Evolutionary conservation across 805 yeast genomes (phyloP).

Genomic region (Yamadazyma tumulicola): DNA sequence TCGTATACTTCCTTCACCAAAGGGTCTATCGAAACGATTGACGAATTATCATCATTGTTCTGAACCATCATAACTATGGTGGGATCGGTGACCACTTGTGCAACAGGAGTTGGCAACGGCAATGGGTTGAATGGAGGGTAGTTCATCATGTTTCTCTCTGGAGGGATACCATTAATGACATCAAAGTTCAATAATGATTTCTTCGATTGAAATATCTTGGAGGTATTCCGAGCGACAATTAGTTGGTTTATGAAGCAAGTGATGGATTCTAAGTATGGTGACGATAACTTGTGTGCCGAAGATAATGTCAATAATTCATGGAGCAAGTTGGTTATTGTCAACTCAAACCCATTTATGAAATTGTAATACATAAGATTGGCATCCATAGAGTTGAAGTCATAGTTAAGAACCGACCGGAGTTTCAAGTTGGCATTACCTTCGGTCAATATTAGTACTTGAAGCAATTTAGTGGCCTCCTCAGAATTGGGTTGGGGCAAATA

Average conservation of each 20-base stretch:
- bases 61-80: conserved; percentile 9
- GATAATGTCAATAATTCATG: conserved; percentile 3
- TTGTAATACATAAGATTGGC: conserved; percentile 11
- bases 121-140: conserved; percentile 21
- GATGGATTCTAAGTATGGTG: conserved; percentile 15
- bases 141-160: conserved; percentile 23
- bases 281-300: background rate
- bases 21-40: conserved; percentile 10
- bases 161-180: conserved; percentile 16
- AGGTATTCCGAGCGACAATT: conserved; percentile 10
- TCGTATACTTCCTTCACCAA: conserved; percentile 9
- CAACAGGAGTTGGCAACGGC: conserved; percentile 17
- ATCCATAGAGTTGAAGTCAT: conserved; percentile 9
- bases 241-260: conserved; percentile 11
- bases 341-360: conserved; percentile 11
- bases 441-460: conserved; percentile 11
- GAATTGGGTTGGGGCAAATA: conserved; percentile 9
- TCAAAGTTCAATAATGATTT: conserved; percentile 11
- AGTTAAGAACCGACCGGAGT: background rate
- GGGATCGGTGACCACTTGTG: conserved; percentile 3
- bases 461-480: conserved; percentile 10
- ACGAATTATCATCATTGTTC: conserved; percentile 6
- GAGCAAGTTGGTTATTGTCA: conserved; percentile 1
- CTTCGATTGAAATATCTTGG: conserved; percentile 15
- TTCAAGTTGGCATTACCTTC: conserved; percentile 10